Evolutionary conservation across 345 rosid species (phyloP).

Genomic region (Citrus cavaleriei): DNA sequence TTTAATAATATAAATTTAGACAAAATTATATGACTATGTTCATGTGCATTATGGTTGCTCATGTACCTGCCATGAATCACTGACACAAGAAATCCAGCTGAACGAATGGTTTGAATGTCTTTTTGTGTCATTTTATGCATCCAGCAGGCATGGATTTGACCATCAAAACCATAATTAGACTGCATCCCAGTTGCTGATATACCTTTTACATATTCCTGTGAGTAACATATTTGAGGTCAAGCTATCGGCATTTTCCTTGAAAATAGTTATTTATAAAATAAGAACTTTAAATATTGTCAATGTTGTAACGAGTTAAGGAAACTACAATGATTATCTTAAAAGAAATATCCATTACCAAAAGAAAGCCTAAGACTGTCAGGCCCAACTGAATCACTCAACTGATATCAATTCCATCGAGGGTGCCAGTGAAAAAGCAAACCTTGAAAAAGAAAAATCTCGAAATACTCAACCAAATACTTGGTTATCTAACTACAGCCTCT

Average conservation of each 20-base stretch:
- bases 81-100: constrained; percentile 81
- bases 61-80: constrained; percentile 93
- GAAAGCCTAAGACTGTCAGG: not conserved
- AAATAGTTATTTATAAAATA: not conserved
- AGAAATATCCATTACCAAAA: not conserved
- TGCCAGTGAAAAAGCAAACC: not conserved
- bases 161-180: constrained; percentile 75
- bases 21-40: not conserved
- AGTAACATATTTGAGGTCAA: not conserved
- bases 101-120: constrained; percentile 64
- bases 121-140: constrained; percentile 59
- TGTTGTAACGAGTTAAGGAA: not conserved
- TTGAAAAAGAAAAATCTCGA: not conserved
- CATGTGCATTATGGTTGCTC: not conserved
- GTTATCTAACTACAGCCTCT: not conserved
- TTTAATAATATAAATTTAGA: not conserved
- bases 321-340: not conserved
- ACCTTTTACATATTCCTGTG: constrained; percentile 88
- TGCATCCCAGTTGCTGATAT: constrained; percentile 96
- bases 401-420: not conserved
- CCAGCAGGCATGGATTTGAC: constrained; percentile 98
- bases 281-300: not conserved
- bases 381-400: not conserved
- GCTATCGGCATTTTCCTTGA: not conserved
- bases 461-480: not conserved